These are phyloP conservation scores for Phytophthora agathidicida DNA, from an alignment of 352 stramenopile genomes.

Conservation along the genomic window DNA sequence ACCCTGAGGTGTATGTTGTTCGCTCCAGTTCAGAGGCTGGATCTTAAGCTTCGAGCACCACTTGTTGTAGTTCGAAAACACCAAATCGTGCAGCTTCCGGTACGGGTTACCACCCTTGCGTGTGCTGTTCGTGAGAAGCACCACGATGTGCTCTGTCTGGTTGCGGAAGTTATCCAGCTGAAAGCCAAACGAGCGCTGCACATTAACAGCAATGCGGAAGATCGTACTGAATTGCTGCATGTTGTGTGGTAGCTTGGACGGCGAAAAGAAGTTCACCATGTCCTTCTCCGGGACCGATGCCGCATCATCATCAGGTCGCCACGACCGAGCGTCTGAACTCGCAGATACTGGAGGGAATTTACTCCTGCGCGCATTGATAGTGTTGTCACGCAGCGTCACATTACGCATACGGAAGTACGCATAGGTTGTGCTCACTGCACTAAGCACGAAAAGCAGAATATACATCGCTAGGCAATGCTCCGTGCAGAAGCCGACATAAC, in stretches of 20 bases:
- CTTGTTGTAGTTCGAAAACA: slow-evolving; percentile 91
- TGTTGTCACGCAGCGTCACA: slow-evolving; percentile 34
- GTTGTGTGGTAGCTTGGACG: slow-evolving; percentile 65
- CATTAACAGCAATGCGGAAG: slow-evolving; percentile 83
- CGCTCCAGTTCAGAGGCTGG: slow-evolving; percentile 69
- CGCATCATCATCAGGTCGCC: slow-evolving; percentile 50
- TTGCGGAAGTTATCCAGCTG: slow-evolving; percentile 92
- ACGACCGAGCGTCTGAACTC: slow-evolving; percentile 79
- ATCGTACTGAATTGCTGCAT: slow-evolving; percentile 89
- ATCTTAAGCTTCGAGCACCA: slow-evolving; percentile 90
- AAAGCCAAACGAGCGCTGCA: slow-evolving; percentile 88
- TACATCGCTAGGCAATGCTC: slow-evolving; percentile 72
- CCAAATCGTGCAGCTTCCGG: slow-evolving; percentile 76
- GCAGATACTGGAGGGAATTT: slow-evolving; percentile 68
- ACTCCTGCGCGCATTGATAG: slow-evolving; percentile 37
- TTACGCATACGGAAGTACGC: slow-evolving; percentile 58
- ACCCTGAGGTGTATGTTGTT: slow-evolving; percentile 72
- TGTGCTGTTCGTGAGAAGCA: slow-evolving; percentile 94
- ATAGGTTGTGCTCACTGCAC: slow-evolving; percentile 35
- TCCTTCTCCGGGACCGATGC: slow-evolving; percentile 38
- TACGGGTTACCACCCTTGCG: slow-evolving; percentile 83
- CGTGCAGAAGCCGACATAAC: slow-evolving; percentile 59
- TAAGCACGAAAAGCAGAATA: slow-evolving; percentile 51
- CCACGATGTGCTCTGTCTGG: slow-evolving; percentile 97
- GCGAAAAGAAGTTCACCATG: slow-evolving; percentile 85